A percentile compares a stretch with the other conserved stretches of the same genome.
Evolutionary conservation across 805 yeast species (phyloP).

Genomic region (Pichia manshurica): DNA sequence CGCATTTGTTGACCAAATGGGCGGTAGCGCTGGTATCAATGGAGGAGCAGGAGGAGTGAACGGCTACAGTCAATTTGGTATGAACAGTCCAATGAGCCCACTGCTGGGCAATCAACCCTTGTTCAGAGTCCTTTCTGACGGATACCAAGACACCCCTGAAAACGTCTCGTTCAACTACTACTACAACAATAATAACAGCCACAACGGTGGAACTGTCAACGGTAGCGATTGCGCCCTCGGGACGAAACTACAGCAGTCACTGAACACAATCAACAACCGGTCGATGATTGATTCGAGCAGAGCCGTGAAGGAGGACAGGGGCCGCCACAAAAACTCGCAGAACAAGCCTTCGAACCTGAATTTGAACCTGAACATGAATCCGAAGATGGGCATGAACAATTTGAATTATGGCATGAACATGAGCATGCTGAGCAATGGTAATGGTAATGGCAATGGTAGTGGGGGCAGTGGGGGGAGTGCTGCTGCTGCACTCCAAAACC

Average conservation of each 20-base stretch:
- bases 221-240: not conserved
- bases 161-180: not conserved
- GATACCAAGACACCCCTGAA: not conserved
- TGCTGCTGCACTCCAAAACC: too few relatives aligned
- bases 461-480: too few relatives aligned
- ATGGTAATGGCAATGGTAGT: not conserved
- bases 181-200: constrained; percentile 17
- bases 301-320: constrained; percentile 12
- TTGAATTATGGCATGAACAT: not conserved
- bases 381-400: too few relatives aligned
- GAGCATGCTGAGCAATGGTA: not conserved
- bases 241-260: constrained; percentile 26
- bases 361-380: too few relatives aligned
- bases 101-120: constrained; percentile 14
- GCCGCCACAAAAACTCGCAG: constrained; percentile 12
- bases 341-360: constrained; percentile 8
- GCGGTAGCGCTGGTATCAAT: constrained; percentile 2
- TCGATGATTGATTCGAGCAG: constrained; percentile 20
- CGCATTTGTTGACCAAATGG: not conserved
- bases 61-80: too few relatives aligned
- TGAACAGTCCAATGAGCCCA: constrained; percentile 3
- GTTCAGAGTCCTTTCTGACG: constrained; percentile 26
- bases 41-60: not conserved
- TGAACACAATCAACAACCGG: constrained; percentile 26
- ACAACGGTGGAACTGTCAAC: constrained; percentile 14